Conservation (phyloP, 139 green algal genomes). For the Trebouxia sp. region DNA sequence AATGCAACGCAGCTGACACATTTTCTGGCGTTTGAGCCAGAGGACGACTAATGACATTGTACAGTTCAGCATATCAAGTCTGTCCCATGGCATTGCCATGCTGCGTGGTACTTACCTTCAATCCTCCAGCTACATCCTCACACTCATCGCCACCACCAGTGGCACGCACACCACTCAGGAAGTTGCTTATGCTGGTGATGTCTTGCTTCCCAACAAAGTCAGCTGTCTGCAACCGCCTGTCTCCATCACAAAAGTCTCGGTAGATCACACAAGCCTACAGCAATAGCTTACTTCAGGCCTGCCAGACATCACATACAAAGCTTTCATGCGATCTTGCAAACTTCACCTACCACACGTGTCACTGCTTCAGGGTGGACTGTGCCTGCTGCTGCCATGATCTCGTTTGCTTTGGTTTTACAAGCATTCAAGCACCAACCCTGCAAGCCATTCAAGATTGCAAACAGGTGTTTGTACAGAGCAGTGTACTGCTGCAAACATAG, state of each 20-base stretch:
- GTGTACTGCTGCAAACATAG: not conserved
- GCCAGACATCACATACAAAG: not conserved
- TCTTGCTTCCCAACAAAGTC: slow-evolving; percentile 36
- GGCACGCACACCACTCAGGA: not conserved
- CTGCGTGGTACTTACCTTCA: slow-evolving; percentile 22
- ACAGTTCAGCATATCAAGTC: not conserved
- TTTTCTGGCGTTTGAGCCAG: no score
- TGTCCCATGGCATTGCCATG: not conserved
- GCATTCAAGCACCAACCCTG: slow-evolving; percentile 14
- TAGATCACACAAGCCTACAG: slow-evolving; percentile 42
- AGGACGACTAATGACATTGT: no score
- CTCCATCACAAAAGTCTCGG: slow-evolving; percentile 32
- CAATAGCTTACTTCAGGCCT: not conserved
- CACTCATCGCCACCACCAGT: slow-evolving; percentile 21
- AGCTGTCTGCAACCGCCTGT: not conserved
- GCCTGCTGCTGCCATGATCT: slow-evolving; percentile 27
- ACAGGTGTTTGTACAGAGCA: not conserved
- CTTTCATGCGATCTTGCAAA: not conserved
- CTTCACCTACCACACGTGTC: slow-evolving; percentile 31
- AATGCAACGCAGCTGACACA: no score
- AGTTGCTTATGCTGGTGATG: not conserved
- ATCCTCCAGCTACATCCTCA: slow-evolving; percentile 32
- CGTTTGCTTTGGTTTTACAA: slow-evolving; percentile 30
- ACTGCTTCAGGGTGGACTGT: slow-evolving; percentile 11
- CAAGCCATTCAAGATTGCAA: not conserved